Evolutionary conservation across 129 eudicot genomes (phyloP), one percentile per base, ranked within the genome.

Genomic region (Flaveria robusta): DNA sequence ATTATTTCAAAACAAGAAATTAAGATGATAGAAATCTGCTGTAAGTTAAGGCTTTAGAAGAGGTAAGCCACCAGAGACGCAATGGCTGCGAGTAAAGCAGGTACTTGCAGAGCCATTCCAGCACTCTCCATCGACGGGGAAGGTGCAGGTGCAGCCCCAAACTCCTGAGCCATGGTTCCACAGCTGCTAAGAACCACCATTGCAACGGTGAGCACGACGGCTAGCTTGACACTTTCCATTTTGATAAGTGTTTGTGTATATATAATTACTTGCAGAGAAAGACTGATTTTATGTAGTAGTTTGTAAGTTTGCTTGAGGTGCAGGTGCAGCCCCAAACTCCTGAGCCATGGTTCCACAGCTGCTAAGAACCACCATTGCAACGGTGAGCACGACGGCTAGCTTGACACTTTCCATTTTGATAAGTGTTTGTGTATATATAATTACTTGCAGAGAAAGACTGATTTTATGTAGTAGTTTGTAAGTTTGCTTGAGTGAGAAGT

Each of bases 51-150:
- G 79, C 26, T 7, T 76, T 76, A 87, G 50, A 81, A 77, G 14
- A 87, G 68, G 54, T 34, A 81, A 50, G 91, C 86, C 4, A 51
- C 78, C 37, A 84, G 18, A 39, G 88, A 81, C 58, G 68, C 67
- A 64, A 69, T 0, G n/a, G 10, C 81, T 26, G 76, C 85, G 24
- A 86, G 77, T 42, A 70, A 20, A 56, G 79, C 76, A 7, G 87
- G 82, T 18, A 77, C 79, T 23, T 71, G 79, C 70, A 86, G 71
- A 19, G 56, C 64, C 60, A 46, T 79, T 4, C 81, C 85, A 60
- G 69, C 83, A 45, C 79, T 83, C 85, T 83, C 78, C 85, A 86
- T 83, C 11, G 75, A 67, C 2, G 87, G 90, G 0, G 87, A 76
- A 23, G 90, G 90, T 19, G 87, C 83, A 22, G 86, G 82, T 50